Evolutionary conservation across 2,329 filamentous ascomycete species (phyloP).

Genomic region (Phoma sp.): DNA sequence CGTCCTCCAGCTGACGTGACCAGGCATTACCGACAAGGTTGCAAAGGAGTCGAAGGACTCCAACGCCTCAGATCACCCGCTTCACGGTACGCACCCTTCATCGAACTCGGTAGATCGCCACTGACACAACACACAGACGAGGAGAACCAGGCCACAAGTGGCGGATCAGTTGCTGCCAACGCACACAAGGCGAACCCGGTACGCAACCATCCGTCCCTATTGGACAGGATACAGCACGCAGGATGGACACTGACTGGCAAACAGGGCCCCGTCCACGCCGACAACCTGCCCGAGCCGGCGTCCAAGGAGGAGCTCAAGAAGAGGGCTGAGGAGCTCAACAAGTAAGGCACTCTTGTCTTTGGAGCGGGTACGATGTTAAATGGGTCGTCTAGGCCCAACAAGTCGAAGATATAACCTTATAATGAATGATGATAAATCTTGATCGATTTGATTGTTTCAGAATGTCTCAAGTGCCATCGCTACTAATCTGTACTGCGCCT

Average conservation of each 20-base stretch:
- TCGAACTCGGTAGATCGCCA: conserved; percentile 9
- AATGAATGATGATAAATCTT: background rate
- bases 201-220: conserved; percentile 19
- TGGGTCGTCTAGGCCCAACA: background rate
- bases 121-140: conserved; percentile 21
- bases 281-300: conserved; percentile 52
- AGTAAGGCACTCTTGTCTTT: conserved; percentile 36
- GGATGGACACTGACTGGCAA: conserved; percentile 14
- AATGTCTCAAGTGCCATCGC: too few species aligned
- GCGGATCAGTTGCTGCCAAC: conserved; percentile 40
- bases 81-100: conserved; percentile 37
- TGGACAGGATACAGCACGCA: conserved; percentile 2
- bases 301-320: conserved; percentile 58
- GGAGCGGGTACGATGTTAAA: background rate
- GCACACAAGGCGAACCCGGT: conserved; percentile 53
- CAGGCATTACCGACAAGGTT: conserved; percentile 54
- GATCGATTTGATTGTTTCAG: background rate
- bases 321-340: conserved; percentile 58
- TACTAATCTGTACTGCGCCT: too few species aligned
- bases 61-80: conserved; percentile 44
- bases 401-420: conserved; percentile 5
- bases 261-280: conserved; percentile 53
- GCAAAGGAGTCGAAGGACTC: conserved; percentile 53
- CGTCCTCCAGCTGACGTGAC: background rate
- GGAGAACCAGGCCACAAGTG: conserved; percentile 41